Percentiles rank a stretch among this genome's conserved stretches.
Evolutionary conservation across 768 basidiomycete genomes (phyloP).

Genomic region (Calvatia gigantea): DNA sequence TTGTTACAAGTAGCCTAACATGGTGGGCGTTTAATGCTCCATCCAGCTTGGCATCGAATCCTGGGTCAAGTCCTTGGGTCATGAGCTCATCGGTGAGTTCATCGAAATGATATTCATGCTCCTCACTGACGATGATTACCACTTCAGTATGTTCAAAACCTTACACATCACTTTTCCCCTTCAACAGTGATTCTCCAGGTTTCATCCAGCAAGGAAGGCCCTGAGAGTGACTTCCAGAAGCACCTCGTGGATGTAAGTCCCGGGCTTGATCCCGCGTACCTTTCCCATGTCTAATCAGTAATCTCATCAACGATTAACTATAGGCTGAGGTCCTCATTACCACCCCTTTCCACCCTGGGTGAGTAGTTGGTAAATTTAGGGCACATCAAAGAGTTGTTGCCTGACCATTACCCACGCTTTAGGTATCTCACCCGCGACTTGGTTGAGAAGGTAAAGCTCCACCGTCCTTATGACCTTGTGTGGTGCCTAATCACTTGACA

Average conservation of each 20-base stretch:
- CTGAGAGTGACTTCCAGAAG: conserved; percentile 78
- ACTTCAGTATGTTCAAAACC: conserved; percentile 7
- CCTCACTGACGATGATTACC: not conserved
- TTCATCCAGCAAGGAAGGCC: conserved; percentile 79
- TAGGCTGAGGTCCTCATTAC: conserved; percentile 81
- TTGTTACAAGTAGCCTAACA: not conserved
- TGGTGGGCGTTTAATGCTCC: conserved; percentile 7
- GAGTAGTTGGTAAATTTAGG: conserved; percentile 12
- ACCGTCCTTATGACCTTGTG: not conserved
- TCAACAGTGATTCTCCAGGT: conserved; percentile 37
- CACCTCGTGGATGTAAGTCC: conserved; percentile 70
- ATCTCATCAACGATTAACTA: conserved; percentile 14
- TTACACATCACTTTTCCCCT: not conserved
- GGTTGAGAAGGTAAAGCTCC: conserved; percentile 51
- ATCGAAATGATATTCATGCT: not conserved
- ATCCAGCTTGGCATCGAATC: conserved; percentile 65
- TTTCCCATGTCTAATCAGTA: not conserved
- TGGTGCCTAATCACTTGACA: not conserved
- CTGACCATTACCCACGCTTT: not conserved
- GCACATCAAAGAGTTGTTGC: not conserved
- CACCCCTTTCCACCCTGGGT: conserved; percentile 82
- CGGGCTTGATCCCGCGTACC: not conserved
- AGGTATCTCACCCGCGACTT: conserved; percentile 73
- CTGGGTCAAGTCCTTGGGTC: conserved; percentile 69
- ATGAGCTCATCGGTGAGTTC: conserved; percentile 65